phyloP scores from a whole-genome alignment of 768 basidiomycete genomes.

The Mycena epipterygia region DNA sequence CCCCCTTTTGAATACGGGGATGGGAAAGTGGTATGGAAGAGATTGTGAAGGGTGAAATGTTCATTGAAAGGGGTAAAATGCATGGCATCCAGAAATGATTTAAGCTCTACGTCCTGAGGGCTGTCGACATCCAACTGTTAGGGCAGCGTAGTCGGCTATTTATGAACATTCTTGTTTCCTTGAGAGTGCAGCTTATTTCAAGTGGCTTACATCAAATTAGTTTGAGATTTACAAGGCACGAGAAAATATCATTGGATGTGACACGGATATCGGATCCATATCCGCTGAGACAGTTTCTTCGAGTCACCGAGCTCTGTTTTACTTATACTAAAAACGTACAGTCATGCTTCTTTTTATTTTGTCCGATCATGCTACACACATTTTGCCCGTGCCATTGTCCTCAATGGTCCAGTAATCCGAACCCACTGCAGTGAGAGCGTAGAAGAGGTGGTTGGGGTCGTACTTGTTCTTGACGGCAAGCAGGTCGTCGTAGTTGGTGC shows the following conservation, averaged over 20 bases:
- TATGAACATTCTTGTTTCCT: too few species aligned
- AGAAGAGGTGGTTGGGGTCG: not conserved
- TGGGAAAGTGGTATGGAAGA: slow-evolving; percentile 13
- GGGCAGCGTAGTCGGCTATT: too few species aligned
- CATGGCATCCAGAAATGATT: too few species aligned
- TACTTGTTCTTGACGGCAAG: slow-evolving; percentile 20
- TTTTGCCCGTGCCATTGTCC: slow-evolving; percentile 14
- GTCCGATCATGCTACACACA: slow-evolving; percentile 16
- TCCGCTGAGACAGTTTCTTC: too few species aligned
- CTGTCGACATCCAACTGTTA: too few species aligned
- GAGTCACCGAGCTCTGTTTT: not conserved
- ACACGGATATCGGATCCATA: too few species aligned
- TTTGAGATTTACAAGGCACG: too few species aligned
- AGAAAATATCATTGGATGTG: too few species aligned
- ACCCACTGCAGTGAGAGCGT: slow-evolving; percentile 11
- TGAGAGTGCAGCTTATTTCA: too few species aligned
- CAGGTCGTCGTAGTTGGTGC: slow-evolving; percentile 14
- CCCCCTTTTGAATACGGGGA: slow-evolving; percentile 14
- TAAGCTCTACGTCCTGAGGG: too few species aligned
- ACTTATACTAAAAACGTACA: slow-evolving; percentile 9
- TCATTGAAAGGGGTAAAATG: slow-evolving; percentile 1
- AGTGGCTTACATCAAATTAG: too few species aligned
- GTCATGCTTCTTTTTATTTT: slow-evolving; percentile 10
- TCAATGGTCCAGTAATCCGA: slow-evolving; percentile 7
- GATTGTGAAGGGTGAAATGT: slow-evolving; percentile 6